Percentiles rank a stretch among this genome's conserved stretches.
phyloP scores from a whole-genome alignment of 805 yeast species.

The Blastobotrys terrestris region DNA sequence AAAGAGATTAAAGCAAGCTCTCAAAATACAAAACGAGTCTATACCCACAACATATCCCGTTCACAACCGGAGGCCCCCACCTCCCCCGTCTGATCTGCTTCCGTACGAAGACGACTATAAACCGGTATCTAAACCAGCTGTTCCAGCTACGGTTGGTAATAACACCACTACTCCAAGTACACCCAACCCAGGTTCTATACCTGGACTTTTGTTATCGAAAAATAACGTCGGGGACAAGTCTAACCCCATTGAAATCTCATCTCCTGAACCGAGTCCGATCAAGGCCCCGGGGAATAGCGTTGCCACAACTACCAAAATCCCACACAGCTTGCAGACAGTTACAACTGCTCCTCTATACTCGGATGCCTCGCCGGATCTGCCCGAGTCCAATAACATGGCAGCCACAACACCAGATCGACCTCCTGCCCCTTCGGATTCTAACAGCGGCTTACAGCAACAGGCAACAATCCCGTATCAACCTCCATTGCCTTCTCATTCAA shows the following conservation, averaged over 20 bases:
- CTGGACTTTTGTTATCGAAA: neutral
- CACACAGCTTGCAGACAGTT: neutral
- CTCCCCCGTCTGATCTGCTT: constrained; percentile 5
- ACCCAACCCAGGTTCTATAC: neutral
- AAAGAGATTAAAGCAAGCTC: neutral
- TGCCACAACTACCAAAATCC: neutral
- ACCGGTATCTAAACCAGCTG: neutral
- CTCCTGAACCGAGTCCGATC: neutral
- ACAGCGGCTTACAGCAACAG: neutral
- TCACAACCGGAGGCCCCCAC: constrained; percentile 3
- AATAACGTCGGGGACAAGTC: neutral
- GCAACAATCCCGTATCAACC: neutral
- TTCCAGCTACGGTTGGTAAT: neutral
- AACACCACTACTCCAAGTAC: neutral
- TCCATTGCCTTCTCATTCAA: neutral
- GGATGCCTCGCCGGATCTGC: constrained; percentile 8
- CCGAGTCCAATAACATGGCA: constrained; percentile 1
- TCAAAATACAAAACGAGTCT: neutral
- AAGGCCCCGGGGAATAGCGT: neutral
- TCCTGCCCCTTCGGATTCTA: neutral
- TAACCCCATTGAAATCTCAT: neutral
- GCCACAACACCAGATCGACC: neutral
- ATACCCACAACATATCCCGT: neutral
- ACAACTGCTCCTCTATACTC: constrained; percentile 5
- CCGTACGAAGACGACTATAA: constrained; percentile 5